Conservation (phyloP, 2,329 filamentous ascomycete genomes). For the Diaporthe vaccinii region DNA sequence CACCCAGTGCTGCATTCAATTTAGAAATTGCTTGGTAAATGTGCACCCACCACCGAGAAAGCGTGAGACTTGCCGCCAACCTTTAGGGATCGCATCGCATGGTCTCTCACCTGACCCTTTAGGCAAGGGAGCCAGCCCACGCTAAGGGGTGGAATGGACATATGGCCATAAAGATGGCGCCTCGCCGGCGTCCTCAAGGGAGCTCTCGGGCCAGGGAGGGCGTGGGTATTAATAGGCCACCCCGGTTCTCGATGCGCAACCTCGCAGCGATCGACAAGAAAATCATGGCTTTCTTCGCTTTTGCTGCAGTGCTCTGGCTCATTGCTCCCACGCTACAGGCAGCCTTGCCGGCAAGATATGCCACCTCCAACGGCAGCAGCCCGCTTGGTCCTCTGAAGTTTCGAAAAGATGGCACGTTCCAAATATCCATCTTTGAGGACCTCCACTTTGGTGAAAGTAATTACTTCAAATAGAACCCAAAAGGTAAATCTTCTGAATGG, state of each 20-base stretch:
- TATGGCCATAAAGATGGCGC: background rate
- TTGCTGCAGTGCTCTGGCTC: slow-evolving; percentile 9
- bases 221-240: background rate
- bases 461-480: slow-evolving; percentile 23
- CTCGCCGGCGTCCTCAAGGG: slow-evolving; percentile 11
- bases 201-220: slow-evolving; percentile 19
- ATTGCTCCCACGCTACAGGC: slow-evolving; percentile 27
- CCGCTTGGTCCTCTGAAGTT: slow-evolving; percentile 49
- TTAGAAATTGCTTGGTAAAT: background rate
- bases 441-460: slow-evolving; percentile 79
- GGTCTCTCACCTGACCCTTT: background rate
- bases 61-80: background rate
- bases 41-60: background rate
- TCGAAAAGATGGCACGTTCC: slow-evolving; percentile 60
- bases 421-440: slow-evolving; percentile 75
- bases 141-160: slow-evolving; percentile 15
- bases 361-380: background rate
- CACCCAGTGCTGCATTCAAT: background rate
- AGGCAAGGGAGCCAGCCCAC: slow-evolving; percentile 15
- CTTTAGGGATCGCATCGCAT: background rate
- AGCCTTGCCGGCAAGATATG: background rate
- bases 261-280: background rate
- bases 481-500: background rate
- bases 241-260: background rate
- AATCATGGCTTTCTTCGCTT: slow-evolving; percentile 10